These are phyloP conservation scores for Neurospora terricola DNA, from an alignment of 495 filamentous ascomycete species.

Conservation along the genomic window DNA sequence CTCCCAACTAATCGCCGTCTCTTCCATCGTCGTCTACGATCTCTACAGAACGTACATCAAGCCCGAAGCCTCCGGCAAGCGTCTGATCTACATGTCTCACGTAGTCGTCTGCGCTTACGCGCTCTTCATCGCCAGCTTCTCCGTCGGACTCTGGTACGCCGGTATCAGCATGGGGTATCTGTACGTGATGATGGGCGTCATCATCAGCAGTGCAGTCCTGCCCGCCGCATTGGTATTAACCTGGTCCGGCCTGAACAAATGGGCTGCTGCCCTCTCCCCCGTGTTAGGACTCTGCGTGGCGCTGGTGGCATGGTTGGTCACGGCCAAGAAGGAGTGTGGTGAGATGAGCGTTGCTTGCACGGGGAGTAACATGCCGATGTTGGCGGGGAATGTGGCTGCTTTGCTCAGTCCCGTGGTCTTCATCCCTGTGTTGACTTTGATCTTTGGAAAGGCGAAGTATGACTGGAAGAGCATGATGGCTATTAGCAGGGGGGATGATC, in stretches of 20 bases:
- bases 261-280: conserved; percentile 65
- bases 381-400: conserved; percentile 72
- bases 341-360: conserved; percentile 63
- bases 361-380: conserved; percentile 78
- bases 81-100: conserved; percentile 81
- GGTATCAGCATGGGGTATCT: conserved; percentile 51
- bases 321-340: conserved; percentile 68
- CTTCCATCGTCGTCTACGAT: conserved; percentile 89
- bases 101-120: conserved; percentile 65
- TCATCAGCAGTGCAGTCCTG: conserved; percentile 78
- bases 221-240: conserved; percentile 72
- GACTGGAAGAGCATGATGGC: conserved; percentile 81
- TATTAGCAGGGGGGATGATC: conserved; percentile 78
- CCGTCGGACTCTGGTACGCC: conserved; percentile 65
- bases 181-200: conserved; percentile 86
- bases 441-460: conserved; percentile 71
- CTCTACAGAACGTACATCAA: conserved; percentile 67
- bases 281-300: conserved; percentile 66
- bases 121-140: conserved; percentile 75
- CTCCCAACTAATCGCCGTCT: conserved; percentile 85
- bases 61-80: conserved; percentile 56
- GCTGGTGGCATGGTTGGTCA: conserved; percentile 85
- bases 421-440: conserved; percentile 66
- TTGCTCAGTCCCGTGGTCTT: conserved; percentile 73
- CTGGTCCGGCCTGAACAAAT: conserved; percentile 77